Evolutionary conservation across 331 rosid species (phyloP), one percentile per base, ranked within the genome.

Genomic region (Quercus phellos): DNA sequence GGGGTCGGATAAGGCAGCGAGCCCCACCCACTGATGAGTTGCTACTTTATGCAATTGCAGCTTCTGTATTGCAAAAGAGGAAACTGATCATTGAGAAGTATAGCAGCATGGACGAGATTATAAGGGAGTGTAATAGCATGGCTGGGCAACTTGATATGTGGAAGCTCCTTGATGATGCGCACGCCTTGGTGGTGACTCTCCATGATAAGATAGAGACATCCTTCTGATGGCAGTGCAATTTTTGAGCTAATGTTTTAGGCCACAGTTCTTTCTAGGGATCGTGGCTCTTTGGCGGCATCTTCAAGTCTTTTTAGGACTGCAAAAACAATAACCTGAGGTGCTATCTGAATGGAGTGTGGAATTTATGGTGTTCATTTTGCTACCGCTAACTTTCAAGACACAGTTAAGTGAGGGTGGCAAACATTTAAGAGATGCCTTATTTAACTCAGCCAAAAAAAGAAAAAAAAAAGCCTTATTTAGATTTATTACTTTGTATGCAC

Each of bases 81-180:
- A 95, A 95, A 73, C 73, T 95, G 90, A 95, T 95, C 11, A 90
- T 93, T 46, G 98, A 95, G 78, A 95, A 83, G 87, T 95, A 95
- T 68, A 86, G 96, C 91, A 92, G 99, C 93, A 95, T 95, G 99
- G 99, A 95, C 17, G 99, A 95, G 83, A 95, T 95, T 79, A 77
- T 95, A 22, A 89, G 97, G 89, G 99, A 95, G 81, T 95, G 99
- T 76, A 95, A 95, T 75, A 89, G 98, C 87, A 95, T 95, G 98
- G 83, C 99, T 0, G 99, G 99, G 68, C 98, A 89, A 29, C 97
- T 95, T n/a, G 97, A 95, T 85, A 89, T 95, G 78, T 95, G 99
- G 99, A 95, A 95, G 80, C 94, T 95, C 66, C 88, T 95, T 46
- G 99, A 95, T 77, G 99, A 90, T 88, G 99, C 99, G 18, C 99